phyloP scores from a whole-genome alignment of 352 stramenopile genomes.

The Pythium aquatile region DNA sequence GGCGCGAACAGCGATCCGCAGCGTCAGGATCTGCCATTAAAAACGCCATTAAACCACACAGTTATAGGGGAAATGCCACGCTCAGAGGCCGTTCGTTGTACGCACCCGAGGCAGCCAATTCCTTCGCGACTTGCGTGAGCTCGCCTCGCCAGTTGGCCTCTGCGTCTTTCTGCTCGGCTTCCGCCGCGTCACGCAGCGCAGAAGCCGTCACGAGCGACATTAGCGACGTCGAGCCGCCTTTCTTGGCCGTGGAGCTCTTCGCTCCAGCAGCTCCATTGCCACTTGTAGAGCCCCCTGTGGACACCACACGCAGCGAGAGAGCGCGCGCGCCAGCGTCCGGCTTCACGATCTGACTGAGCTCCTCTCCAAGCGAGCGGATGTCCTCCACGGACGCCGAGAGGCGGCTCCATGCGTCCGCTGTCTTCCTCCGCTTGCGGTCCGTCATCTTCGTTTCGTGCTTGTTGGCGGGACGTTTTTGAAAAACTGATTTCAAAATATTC shows the following conservation, averaged over 20 bases:
- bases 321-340: not conserved
- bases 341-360: constrained; percentile 22
- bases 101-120: constrained; percentile 13
- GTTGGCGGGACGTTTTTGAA: no score
- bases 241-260: no score
- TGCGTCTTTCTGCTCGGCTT: not conserved
- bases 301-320: constrained; percentile 15
- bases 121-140: constrained; percentile 14
- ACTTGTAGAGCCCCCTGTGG: not conserved
- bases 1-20: constrained; percentile 21
- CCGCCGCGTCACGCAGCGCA: not conserved
- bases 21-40: constrained; percentile 8
- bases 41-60: no score
- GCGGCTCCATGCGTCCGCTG: constrained; percentile 17
- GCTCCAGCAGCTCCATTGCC: not conserved
- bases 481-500: no score
- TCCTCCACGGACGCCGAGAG: constrained; percentile 17
- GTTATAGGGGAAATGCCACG: no score
- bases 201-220: constrained; percentile 18
- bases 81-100: not conserved
- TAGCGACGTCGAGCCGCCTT: constrained; percentile 11
- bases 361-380: constrained; percentile 18
- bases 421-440: constrained; percentile 20
- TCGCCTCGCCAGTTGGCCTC: constrained; percentile 12
- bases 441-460: constrained; percentile 8